Evolutionary conservation across 1,139 yeast genomes (phyloP), one percentile per base, ranked within the genome.

Genomic region (Kodamaea fungicola): DNA sequence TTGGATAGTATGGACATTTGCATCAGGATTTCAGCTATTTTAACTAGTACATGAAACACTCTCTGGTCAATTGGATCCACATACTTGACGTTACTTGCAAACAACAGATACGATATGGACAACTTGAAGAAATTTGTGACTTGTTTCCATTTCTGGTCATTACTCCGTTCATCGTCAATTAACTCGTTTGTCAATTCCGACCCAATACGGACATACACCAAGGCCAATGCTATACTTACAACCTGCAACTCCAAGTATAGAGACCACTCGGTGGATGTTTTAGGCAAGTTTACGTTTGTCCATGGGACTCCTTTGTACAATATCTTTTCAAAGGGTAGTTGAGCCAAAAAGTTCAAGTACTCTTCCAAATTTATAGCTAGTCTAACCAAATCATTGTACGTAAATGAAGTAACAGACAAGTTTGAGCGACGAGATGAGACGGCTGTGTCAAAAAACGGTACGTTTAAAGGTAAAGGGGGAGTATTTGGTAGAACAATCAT

Each of bases 1-100:
- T 68, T 71, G 19, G 66, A 57, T 26, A 71, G 50, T 6, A 67
- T 64, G 1, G 73, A 61, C 62, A 69, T 60, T 44, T 71, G 76
- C 28, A 64, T 60, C 34, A 67, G 57, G 6, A 65, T 51, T 30
- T 55, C 55, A 32, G 59, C 52, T 1, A 67, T 49, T 35, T 62
- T 64, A 13, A 49, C 51, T 3, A 67, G 37, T 24, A 67, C 52
- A 4, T 50, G 40, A 36, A 51, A 58, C 5, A 57, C 33, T n/a
- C 46, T 19, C 12, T 16, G 19, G 19, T 16, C 19, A 16, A 16
- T 16, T 25, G 12, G 10, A 12, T 28, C 13, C 10, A 12, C 13
- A 7, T 6, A 4, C 13, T 8, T 10, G n/a, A 16, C 19, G 5
- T 16, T 16, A 16, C 19, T 16, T 3, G 64, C 71, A 40, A 60